Evolutionary conservation across 208 protist genomes (phyloP).

Genomic region (Wallacemonas collosoma): DNA sequence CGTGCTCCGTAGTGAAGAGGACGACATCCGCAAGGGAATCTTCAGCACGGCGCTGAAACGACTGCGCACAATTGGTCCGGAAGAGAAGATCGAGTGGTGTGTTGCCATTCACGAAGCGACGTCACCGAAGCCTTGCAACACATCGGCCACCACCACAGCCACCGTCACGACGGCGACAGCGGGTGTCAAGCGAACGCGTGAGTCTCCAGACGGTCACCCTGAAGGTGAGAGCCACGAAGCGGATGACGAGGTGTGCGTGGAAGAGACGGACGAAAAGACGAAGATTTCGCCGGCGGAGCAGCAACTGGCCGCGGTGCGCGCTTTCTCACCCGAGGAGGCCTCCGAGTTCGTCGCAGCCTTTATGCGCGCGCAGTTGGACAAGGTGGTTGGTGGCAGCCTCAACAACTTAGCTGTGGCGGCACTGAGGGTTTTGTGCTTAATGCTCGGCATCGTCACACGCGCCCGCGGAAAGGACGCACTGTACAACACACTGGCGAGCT

Average conservation of each 20-base stretch:
- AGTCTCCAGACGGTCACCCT: not conserved
- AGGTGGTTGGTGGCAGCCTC: conserved; percentile 72
- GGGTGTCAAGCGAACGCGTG: not conserved
- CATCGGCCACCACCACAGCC: not conserved
- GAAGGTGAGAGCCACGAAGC: too few relatives aligned
- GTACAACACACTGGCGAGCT: conserved; percentile 81
- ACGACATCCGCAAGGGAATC: conserved; percentile 88
- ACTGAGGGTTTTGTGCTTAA: conserved; percentile 72
- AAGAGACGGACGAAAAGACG: not conserved
- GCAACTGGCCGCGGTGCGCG: not conserved
- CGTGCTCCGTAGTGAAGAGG: conserved; percentile 75
- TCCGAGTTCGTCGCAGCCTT: conserved; percentile 70
- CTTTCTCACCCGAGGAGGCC: conserved; percentile 33
- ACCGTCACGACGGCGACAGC: not conserved
- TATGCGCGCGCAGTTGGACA: conserved; percentile 75
- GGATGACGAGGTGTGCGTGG: too few relatives aligned
- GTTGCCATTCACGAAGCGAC: conserved; percentile 54
- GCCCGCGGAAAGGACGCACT: conserved; percentile 55
- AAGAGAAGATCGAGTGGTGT: conserved; percentile 63
- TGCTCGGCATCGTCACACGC: conserved; percentile 62
- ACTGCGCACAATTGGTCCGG: conserved; percentile 34
- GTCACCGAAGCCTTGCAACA: conserved; percentile 16
- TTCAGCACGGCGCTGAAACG: conserved; percentile 70
- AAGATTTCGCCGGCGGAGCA: not conserved
- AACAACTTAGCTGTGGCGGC: conserved; percentile 61